Evolutionary conservation across 2,329 filamentous ascomycete species (phyloP), one percentile per base, ranked within the genome.

Genomic region (Penicillium glabrum): DNA sequence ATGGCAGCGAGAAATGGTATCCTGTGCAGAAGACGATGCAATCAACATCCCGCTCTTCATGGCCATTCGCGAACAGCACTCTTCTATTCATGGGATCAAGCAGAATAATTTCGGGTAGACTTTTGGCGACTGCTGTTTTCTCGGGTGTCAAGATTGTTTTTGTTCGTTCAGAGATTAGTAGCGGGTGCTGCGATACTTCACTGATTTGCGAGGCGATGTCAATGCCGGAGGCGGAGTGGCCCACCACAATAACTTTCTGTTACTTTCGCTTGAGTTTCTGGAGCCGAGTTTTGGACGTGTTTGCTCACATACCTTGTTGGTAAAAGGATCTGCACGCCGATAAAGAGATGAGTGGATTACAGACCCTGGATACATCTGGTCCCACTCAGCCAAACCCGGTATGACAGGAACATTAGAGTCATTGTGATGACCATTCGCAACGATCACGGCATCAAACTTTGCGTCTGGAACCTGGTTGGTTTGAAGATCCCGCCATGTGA

Each of bases 221-320:
- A 10, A 59, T 59, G 23, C 57, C 57, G 1, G 57, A 59, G 5
- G 57, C 57, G 6, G 57, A 59, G 29, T 59, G 49, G 11, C 57
- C 57, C 3, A 59, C 54, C 6, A 59, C 54, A 37, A 59, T 59
- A 6, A 59, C 54, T 57, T 59, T 59, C 57, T 59, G 29, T 39
- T 46, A 7, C 3, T 13, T 33, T 10, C 44, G 1, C 43, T 10
- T 46, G 45, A 41, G 10, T 26, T 13, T 2, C 2, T 11, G 11
- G 10, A 19, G 33, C 7, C 2, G 6, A 7, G 24, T 26, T 26
- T 3, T 9, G 8, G 16, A n/a, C 33, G 1, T 35, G 8, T 8
- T 4, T 35, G 10, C 16, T n/a, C 14, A 49, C 49, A 37, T 51
- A 55, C 56, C 47, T 58, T 56, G 27, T 50, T 35, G 16, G 45